These are phyloP conservation scores for Rhodosporidiobolus odoratus DNA, from an alignment of 768 basidiomycete species.

Conservation along the genomic window DNA sequence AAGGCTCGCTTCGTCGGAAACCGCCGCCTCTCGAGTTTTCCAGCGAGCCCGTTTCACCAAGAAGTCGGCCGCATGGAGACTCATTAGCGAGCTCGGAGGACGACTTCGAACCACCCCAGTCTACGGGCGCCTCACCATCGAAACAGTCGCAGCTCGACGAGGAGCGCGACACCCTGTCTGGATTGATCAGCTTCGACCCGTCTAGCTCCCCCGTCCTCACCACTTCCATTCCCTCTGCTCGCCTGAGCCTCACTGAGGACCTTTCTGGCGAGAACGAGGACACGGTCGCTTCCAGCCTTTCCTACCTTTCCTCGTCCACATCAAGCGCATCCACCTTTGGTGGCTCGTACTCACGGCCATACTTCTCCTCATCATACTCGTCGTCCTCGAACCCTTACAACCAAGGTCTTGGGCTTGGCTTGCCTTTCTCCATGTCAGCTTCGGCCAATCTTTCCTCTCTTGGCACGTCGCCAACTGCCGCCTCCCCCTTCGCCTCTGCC, in stretches of 20 bases:
- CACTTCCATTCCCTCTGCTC: slow-evolving; percentile 3
- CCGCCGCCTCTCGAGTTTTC: slow-evolving; percentile 28
- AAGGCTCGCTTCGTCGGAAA: slow-evolving; percentile 8
- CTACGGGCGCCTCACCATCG: background rate
- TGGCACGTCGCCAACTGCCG: background rate
- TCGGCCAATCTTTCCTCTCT: slow-evolving; percentile 29
- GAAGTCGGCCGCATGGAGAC: background rate
- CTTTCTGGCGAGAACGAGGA: slow-evolving; percentile 15
- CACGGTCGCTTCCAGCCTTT: slow-evolving; percentile 5
- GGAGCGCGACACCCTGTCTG: slow-evolving; percentile 18
- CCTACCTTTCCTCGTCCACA: slow-evolving; percentile 16
- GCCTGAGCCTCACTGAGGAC: background rate
- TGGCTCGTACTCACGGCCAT: background rate
- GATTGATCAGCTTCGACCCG: slow-evolving; percentile 7
- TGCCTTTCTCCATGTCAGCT: slow-evolving; percentile 38
- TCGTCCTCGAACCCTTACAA: background rate
- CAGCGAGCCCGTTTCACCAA: background rate
- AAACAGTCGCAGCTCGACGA: too few relatives aligned
- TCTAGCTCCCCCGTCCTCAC: slow-evolving; percentile 17
- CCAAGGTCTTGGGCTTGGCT: slow-evolving; percentile 35
- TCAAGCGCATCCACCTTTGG: background rate
- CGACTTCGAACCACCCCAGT: background rate
- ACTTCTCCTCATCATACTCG: background rate
- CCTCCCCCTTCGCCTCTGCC: slow-evolving; percentile 6
- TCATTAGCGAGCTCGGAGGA: background rate